phyloP scores from a whole-genome alignment of 805 yeast species.

The Yamadazyma sp. region DNA sequence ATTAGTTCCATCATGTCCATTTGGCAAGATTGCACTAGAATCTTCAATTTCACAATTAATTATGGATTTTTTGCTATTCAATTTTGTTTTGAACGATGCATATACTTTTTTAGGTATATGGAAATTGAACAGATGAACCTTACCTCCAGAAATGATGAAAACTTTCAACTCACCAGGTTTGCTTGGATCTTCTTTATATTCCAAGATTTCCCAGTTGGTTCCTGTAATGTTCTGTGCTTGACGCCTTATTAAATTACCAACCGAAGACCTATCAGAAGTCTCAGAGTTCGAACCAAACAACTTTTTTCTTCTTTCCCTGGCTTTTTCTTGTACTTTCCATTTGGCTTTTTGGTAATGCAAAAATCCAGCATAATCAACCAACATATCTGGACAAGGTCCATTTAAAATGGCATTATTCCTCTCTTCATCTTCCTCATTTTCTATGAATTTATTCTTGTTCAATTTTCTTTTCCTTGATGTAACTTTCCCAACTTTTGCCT shows the following conservation, averaged over 20 bases:
- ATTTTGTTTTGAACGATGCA: slow-evolving; percentile 56
- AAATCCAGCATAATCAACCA: slow-evolving; percentile 64
- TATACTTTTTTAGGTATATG: slow-evolving; percentile 73
- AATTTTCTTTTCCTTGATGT: slow-evolving; percentile 45
- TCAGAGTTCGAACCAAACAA: slow-evolving; percentile 70
- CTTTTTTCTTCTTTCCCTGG: slow-evolving; percentile 66
- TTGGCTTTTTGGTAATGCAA: slow-evolving; percentile 77
- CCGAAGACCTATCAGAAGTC: slow-evolving; percentile 52
- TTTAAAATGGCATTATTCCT: slow-evolving; percentile 44
- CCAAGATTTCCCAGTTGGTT: slow-evolving; percentile 82
- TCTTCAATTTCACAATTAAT: slow-evolving; percentile 55
- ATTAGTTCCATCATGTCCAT: slow-evolving; percentile 52
- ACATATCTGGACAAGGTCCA: slow-evolving; percentile 62
- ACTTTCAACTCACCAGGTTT: slow-evolving; percentile 79
- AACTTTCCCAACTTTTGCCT: slow-evolving; percentile 43
- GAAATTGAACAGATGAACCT: slow-evolving; percentile 69
- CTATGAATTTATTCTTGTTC: slow-evolving; percentile 14
- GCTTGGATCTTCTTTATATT: slow-evolving; percentile 52
- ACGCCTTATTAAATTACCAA: slow-evolving; percentile 66
- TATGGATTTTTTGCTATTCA: slow-evolving; percentile 36
- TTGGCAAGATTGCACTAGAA: slow-evolving; percentile 65
- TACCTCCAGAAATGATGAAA: slow-evolving; percentile 62
- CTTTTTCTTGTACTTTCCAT: slow-evolving; percentile 78
- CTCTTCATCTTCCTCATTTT: slow-evolving; percentile 45
- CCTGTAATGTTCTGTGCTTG: slow-evolving; percentile 80